phyloP scores from a whole-genome alignment of 2,329 filamentous ascomycete genomes.

The Parastagonospora nodorum region DNA sequence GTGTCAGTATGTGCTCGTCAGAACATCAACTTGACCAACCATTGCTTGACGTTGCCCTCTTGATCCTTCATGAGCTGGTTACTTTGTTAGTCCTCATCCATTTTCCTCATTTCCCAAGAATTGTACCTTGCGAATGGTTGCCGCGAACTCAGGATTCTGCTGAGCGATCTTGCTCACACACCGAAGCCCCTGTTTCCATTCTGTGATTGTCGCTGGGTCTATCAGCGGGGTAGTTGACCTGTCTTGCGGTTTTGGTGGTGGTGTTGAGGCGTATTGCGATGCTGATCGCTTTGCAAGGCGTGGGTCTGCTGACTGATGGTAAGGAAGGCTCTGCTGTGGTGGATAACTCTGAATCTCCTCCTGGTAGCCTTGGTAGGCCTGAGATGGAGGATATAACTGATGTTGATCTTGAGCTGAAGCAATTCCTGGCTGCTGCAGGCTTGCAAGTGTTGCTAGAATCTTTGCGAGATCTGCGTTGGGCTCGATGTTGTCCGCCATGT shows the following conservation, averaged over 20 bases:
- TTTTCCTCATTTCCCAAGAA: neutral
- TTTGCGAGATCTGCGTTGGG: slow-evolving; percentile 39
- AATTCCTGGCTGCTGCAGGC: slow-evolving; percentile 25
- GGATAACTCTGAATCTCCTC: slow-evolving; percentile 3
- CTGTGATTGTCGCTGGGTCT: slow-evolving; percentile 54
- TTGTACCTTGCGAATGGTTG: slow-evolving; percentile 48
- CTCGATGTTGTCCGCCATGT: slow-evolving; percentile 38
- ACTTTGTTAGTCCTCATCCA: slow-evolving; percentile 13
- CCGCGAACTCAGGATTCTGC: slow-evolving; percentile 50
- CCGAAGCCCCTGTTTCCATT: slow-evolving; percentile 54
- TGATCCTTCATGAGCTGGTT: slow-evolving; percentile 65
- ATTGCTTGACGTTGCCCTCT: slow-evolving; percentile 65
- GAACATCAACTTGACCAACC: slow-evolving; percentile 27
- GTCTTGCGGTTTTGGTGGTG: slow-evolving; percentile 19
- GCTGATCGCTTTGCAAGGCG: slow-evolving; percentile 21
- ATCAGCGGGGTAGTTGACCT: slow-evolving; percentile 36
- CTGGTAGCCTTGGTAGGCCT: slow-evolving; percentile 8
- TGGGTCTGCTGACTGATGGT: slow-evolving; percentile 25
- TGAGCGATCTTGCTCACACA: slow-evolving; percentile 54
- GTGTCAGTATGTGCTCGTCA: neutral
- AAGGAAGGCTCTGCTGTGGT: slow-evolving; percentile 2
- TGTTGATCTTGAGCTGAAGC: slow-evolving; percentile 15
- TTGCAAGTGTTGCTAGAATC: slow-evolving; percentile 43
- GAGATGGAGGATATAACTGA: slow-evolving; percentile 7
- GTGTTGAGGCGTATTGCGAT: slow-evolving; percentile 18